Evolutionary conservation across 352 stramenopile genomes (phyloP).

Genomic region (Blastocystis sp.): DNA sequence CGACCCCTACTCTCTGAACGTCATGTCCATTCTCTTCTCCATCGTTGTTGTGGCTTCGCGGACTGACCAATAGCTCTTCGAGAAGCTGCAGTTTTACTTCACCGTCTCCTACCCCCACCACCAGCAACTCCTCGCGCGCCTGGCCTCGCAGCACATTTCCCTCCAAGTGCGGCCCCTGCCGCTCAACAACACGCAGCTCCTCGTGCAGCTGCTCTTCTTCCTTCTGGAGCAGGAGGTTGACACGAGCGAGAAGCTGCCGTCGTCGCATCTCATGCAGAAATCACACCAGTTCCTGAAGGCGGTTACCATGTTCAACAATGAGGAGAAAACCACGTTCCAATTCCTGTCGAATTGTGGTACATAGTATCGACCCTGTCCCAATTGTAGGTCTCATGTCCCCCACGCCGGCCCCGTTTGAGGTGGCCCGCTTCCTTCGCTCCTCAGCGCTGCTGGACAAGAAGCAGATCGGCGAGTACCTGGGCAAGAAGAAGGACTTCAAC

Average conservation of each 20-base stretch:
- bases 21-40: constrained; percentile 43
- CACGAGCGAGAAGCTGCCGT: neutral
- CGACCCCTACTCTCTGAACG: constrained; percentile 32
- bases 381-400: constrained; percentile 26
- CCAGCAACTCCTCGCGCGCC: neutral
- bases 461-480: constrained; percentile 89
- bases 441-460: constrained; percentile 86
- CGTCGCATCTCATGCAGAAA: neutral
- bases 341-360: constrained; percentile 51
- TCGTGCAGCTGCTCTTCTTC: constrained; percentile 1
- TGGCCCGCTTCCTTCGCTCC: constrained; percentile 81
- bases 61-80: constrained; percentile 5
- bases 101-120: neutral
- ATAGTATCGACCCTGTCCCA: neutral
- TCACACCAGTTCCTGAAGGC: constrained; percentile 42
- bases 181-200: constrained; percentile 13
- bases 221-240: neutral
- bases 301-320: constrained; percentile 26
- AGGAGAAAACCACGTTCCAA: constrained; percentile 38
- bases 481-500: constrained; percentile 87
- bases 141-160: neutral
- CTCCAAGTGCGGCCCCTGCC: neutral
- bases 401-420: neutral
- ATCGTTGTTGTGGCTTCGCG: constrained; percentile 11
- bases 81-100: constrained; percentile 51